Conservation (phyloP, 129 eudicot species). For the Lactuca sativa region DNA sequence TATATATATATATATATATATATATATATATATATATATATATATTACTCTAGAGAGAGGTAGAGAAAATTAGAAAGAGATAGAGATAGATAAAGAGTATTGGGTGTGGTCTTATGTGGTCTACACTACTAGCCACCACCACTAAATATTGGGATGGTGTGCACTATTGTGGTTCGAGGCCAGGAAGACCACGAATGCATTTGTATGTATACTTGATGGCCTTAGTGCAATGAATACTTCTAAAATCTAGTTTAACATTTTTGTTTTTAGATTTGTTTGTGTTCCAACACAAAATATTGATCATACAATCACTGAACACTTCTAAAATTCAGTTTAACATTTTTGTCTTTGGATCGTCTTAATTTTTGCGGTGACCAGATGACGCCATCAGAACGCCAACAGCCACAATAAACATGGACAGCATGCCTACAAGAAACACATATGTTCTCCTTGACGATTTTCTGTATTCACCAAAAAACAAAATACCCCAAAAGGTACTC, state of each 20-base stretch:
- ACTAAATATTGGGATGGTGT: too few relatives aligned
- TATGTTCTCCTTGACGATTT: conserved; percentile 81
- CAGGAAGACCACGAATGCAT: too few relatives aligned
- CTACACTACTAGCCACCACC: too few relatives aligned
- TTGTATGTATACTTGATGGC: too few relatives aligned
- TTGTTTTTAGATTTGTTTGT: background rate
- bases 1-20: too few relatives aligned
- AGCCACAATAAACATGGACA: conserved; percentile 74
- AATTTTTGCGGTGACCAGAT: conserved; percentile 63
- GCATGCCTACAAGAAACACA: conserved; percentile 57
- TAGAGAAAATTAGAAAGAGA: too few relatives aligned
- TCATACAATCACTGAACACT: conserved; percentile 7
- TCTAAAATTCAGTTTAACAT: background rate
- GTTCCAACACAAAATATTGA: conserved; percentile 12
- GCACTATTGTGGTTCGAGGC: too few relatives aligned
- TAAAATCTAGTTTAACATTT: background rate
- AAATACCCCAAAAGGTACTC: conserved; percentile 89
- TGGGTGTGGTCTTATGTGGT: too few relatives aligned
- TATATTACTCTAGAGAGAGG: too few relatives aligned
- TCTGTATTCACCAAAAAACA: conserved; percentile 82
- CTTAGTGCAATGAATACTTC: too few relatives aligned
- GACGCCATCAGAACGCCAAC: conserved; percentile 90
- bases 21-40: too few relatives aligned
- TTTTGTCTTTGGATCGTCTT: conserved; percentile 2
- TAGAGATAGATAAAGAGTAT: too few relatives aligned